Conservation (phyloP, 2,329 filamentous ascomycete genomes). For the Penicillium sp. region DNA sequence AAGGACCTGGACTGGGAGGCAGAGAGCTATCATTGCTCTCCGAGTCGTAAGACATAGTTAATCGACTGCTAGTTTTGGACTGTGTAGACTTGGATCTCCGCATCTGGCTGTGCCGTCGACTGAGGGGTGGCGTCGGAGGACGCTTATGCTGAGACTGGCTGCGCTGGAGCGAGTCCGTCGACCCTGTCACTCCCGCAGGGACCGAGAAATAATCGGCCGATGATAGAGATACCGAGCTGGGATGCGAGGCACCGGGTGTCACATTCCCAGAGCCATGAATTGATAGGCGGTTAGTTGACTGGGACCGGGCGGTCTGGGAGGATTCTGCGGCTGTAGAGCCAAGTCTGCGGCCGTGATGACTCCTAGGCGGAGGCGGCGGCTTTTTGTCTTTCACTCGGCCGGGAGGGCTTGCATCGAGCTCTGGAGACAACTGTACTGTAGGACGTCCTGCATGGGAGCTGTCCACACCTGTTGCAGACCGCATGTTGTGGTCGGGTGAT, state of each 20-base stretch:
- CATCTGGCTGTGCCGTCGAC: slow-evolving; percentile 49
- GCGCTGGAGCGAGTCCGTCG: slow-evolving; percentile 28
- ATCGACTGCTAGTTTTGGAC: slow-evolving; percentile 34
- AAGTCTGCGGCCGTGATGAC: slow-evolving; percentile 74
- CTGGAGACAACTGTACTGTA: slow-evolving; percentile 55
- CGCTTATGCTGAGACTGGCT: slow-evolving; percentile 40
- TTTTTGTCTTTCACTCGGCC: slow-evolving; percentile 56
- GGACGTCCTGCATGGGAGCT: slow-evolving; percentile 45
- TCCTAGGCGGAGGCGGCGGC: slow-evolving; percentile 68
- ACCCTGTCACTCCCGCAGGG: slow-evolving; percentile 7
- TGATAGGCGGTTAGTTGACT: slow-evolving; percentile 27
- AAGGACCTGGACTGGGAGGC: slow-evolving; percentile 31
- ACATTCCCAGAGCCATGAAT: slow-evolving; percentile 26
- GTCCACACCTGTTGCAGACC: slow-evolving; percentile 2
- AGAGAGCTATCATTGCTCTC: slow-evolving; percentile 37
- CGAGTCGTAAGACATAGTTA: slow-evolving; percentile 45
- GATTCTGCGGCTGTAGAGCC: slow-evolving; percentile 40
- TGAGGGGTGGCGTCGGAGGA: slow-evolving; percentile 49
- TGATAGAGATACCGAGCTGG: slow-evolving; percentile 48
- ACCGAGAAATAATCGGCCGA: slow-evolving; percentile 47
- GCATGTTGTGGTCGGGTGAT: slow-evolving; percentile 5
- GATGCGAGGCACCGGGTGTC: slow-evolving; percentile 16
- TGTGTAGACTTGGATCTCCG: slow-evolving; percentile 36
- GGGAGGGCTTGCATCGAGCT: slow-evolving; percentile 50
- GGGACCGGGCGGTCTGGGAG: slow-evolving; percentile 23